A percentile compares a stretch with the other conserved stretches of the same genome.
These are phyloP conservation scores for Xylaria cubensis DNA, from an alignment of 495 filamentous ascomycete species.

Conservation along the genomic window DNA sequence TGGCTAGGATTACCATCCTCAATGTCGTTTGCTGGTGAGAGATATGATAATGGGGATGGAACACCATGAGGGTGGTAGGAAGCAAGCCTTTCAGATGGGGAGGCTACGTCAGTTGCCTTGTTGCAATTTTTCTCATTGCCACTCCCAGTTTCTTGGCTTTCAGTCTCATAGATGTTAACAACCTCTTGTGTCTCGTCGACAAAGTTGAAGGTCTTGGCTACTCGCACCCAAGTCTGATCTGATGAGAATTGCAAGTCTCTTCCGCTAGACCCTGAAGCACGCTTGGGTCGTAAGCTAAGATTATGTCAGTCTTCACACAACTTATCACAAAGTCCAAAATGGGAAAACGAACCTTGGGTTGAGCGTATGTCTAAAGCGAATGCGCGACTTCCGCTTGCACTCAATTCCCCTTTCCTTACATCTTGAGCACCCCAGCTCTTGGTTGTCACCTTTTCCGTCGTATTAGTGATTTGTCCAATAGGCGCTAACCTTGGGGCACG, in stretches of 20 bases:
- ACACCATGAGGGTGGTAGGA: neutral
- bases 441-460: slow-evolving; percentile 13
- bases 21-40: neutral
- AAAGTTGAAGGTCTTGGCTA: slow-evolving; percentile 13
- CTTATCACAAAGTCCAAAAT: neutral
- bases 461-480: neutral
- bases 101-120: no score
- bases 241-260: neutral
- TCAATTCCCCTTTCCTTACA: slow-evolving; percentile 19
- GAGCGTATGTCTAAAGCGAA: slow-evolving; percentile 23
- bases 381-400: slow-evolving; percentile 11
- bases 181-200: slow-evolving; percentile 25
- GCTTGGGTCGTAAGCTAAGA: slow-evolving; percentile 5
- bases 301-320: neutral
- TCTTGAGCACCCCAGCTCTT: slow-evolving; percentile 11
- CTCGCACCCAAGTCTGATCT: slow-evolving; percentile 16
- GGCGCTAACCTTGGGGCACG: neutral
- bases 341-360: slow-evolving; percentile 22
- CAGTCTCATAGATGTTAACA: slow-evolving; percentile 7
- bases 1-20: neutral
- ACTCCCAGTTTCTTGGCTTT: neutral
- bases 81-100: neutral
- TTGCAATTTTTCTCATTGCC: neutral
- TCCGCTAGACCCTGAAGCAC: neutral
- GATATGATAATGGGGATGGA: neutral